Evolutionary conservation across 1,139 yeast species (phyloP), one percentile per base, ranked within the genome.

Genomic region (Hemisphaericaspora subhashii): DNA sequence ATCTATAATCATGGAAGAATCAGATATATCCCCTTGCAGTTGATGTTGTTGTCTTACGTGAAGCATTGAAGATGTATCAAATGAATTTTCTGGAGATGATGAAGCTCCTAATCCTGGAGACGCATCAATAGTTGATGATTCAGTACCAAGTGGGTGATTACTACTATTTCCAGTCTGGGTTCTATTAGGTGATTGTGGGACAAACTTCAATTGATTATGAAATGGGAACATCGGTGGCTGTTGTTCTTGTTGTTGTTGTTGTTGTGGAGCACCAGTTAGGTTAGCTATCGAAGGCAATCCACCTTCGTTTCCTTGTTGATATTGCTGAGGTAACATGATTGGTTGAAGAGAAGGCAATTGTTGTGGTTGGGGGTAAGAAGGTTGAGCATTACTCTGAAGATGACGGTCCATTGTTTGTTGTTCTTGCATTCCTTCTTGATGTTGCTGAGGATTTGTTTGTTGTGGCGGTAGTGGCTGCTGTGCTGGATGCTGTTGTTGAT

Each of bases 201-300:
- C 31, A 17, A 37, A 33, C 10, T 30, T 29, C 16, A 37, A 13
- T 17, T 33, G 37, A 29, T 33, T 37, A 11, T 37, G 40, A 17
- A 34, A 33, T 10, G 35, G 40, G 13, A 27, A 33, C 18, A 37
- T 28, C 7, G 39, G 35, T 12, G 27, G 22, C 18, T 32, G 39
- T 13, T 36, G 40, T 10, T 38, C 41, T 3, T 40, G 38, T 5
- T 38, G 42, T 11, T 37, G 45, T 6, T 28, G 41, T 12, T 30
- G 29, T 5, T 41, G 47, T 16, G 17, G 29, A 11, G 31, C 27
- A 8, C 20, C 38, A 15, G 43, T 41, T 5, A 37, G 25, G 18
- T 33, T 36, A 14, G 27, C 21, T 14, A 39, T 32, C n/a, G 41
- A 31, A 4, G 45, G 43, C 31, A 39, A 33, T 5, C 10, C 22